These are phyloP conservation scores for Rubia peregrina DNA, from an alignment of 305 asterid genomes.

Conservation along the genomic window DNA sequence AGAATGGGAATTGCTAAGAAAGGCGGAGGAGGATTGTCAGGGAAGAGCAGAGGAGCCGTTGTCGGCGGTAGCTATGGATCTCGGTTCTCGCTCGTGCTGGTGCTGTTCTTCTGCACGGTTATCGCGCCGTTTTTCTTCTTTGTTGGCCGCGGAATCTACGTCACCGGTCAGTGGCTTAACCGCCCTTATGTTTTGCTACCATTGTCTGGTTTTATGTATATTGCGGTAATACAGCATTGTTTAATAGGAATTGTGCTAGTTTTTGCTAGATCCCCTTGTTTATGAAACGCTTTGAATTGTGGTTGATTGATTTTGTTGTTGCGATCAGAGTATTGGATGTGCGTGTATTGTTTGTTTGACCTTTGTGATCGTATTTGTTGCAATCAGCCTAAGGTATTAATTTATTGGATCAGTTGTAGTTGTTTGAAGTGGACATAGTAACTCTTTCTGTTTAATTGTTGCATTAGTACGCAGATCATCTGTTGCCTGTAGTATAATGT, in stretches of 20 bases:
- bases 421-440: neutral
- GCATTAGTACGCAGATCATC: neutral
- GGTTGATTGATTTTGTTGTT: neutral
- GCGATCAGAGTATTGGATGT: neutral
- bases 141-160: conserved; percentile 41
- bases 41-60: conserved; percentile 20
- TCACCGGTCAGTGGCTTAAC: conserved; percentile 40
- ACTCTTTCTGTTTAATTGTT: neutral
- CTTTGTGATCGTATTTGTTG: neutral
- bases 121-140: conserved; percentile 48
- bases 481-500: neutral
- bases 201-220: neutral
- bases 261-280: conserved; percentile 10
- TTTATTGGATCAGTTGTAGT: neutral
- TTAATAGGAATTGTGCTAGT: neutral
- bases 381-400: neutral
- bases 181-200: neutral
- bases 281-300: neutral
- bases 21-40: conserved; percentile 11
- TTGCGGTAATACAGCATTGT: neutral
- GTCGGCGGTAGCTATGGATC: conserved; percentile 39
- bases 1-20: conserved; percentile 24
- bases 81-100: conserved; percentile 32
- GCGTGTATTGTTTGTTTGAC: neutral
- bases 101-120: conserved; percentile 40